Conservation (phyloP, 2,329 filamentous ascomycete genomes). For the Venturia pyrina region DNA sequence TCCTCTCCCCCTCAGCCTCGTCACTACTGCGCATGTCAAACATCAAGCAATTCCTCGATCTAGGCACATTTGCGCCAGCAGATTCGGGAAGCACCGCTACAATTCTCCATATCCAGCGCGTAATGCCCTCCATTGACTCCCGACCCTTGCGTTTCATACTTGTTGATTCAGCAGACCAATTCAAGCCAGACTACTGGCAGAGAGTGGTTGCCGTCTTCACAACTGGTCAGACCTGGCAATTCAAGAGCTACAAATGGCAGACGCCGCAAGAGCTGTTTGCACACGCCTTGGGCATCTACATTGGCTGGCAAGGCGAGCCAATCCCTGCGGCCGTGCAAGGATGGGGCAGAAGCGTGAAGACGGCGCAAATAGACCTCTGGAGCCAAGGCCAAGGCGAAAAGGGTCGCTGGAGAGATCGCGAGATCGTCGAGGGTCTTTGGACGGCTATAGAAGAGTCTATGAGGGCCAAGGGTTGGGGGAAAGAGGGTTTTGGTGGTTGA, state of each 20-base stretch:
- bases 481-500: constrained; percentile 35
- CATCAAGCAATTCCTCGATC: constrained; percentile 85
- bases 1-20: constrained; percentile 90
- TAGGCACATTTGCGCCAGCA: constrained; percentile 69
- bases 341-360: constrained; percentile 79
- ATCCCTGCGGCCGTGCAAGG: constrained; percentile 66
- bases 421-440: constrained; percentile 91
- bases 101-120: constrained; percentile 76
- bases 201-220: constrained; percentile 95
- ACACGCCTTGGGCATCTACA: constrained; percentile 76
- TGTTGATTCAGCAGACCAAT: constrained; percentile 84
- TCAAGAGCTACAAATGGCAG: constrained; percentile 96
- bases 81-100: constrained; percentile 56
- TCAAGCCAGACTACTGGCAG: constrained; percentile 97
- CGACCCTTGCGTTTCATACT: constrained; percentile 87
- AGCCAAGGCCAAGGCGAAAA: constrained; percentile 38
- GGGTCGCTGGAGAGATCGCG: constrained; percentile 73
- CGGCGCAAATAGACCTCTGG: constrained; percentile 77
- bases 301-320: constrained; percentile 83
- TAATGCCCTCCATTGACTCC: constrained; percentile 60
- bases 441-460: constrained; percentile 79
- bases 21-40: constrained; percentile 92
- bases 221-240: constrained; percentile 96
- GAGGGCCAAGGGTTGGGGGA: constrained; percentile 73
- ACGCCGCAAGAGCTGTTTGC: constrained; percentile 80